phyloP scores from a whole-genome alignment of 2,329 filamentous ascomycete species.

The Pseudopyricularia cyperi region DNA sequence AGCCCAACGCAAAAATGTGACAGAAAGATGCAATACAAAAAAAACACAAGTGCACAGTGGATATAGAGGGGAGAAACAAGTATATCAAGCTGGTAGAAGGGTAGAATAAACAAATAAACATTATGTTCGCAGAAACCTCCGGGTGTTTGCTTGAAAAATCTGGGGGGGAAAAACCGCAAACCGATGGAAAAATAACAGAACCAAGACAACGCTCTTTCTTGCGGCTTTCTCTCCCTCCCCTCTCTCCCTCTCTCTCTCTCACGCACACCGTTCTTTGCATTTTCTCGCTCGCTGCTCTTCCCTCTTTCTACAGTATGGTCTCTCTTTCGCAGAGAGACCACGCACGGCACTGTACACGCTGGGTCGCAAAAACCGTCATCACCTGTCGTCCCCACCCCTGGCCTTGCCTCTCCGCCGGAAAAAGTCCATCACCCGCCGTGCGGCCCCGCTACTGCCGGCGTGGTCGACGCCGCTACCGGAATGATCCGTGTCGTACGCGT shows the following conservation, averaged over 20 bases:
- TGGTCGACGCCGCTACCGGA: conserved; percentile 41
- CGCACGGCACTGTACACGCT: too few relatives aligned
- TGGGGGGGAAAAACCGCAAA: neutral
- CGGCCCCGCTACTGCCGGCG: conserved; percentile 73
- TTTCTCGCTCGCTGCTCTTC: too few relatives aligned
- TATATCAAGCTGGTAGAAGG: neutral
- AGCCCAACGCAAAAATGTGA: too few relatives aligned
- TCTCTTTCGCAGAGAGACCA: too few relatives aligned
- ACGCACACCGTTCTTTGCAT: too few relatives aligned
- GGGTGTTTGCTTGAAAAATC: neutral
- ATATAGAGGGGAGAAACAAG: neutral
- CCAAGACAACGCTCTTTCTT: neutral
- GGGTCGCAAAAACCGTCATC: conserved; percentile 10
- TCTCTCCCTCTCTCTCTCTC: neutral
- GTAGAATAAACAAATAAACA: neutral
- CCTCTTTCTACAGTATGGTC: too few relatives aligned
- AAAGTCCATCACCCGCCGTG: conserved; percentile 95
- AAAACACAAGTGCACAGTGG: neutral
- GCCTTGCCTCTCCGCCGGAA: conserved; percentile 80
- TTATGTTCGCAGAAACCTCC: neutral
- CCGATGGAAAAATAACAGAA: too few relatives aligned
- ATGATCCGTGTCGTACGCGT: conserved; percentile 72
- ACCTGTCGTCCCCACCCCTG: conserved; percentile 46
- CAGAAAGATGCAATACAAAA: neutral
- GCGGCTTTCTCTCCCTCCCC: neutral